Conservation (phyloP, 139 green algal genomes). For the Desmodesmus armatus region DNA sequence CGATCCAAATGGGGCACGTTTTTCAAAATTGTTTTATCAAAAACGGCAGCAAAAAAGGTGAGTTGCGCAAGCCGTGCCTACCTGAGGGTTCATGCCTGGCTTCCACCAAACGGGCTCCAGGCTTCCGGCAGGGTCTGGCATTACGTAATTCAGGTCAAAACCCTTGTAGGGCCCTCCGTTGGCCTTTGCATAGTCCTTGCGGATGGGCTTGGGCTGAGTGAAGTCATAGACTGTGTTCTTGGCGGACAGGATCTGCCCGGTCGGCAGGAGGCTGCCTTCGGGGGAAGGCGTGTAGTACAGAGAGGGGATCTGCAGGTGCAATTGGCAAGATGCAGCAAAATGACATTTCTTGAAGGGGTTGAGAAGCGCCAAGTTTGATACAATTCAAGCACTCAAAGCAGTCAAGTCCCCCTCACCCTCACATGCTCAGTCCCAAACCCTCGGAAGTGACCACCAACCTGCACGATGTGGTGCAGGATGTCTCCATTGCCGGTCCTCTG, state of each 20-base stretch:
- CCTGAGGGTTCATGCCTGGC: constrained; percentile 1
- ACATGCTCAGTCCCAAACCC: no score
- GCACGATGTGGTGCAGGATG: no score
- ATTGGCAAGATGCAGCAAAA: no score
- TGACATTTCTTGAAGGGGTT: no score
- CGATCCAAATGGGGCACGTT: no score
- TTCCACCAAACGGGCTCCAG: constrained; percentile 4
- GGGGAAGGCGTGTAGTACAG: neutral
- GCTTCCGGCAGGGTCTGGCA: neutral
- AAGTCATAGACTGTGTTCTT: constrained; percentile 29
- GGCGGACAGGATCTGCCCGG: neutral
- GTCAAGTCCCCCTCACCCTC: no score
- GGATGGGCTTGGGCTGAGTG: constrained; percentile 5
- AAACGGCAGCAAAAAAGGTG: neutral
- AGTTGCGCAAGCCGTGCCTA: neutral
- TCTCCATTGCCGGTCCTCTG: no score
- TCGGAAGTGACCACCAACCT: no score
- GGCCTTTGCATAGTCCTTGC: neutral
- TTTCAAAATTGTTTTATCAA: no score
- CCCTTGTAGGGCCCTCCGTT: constrained; percentile 7
- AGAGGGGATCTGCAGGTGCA: constrained; percentile 13
- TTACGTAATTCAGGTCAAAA: constrained; percentile 5
- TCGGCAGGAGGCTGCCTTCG: neutral
- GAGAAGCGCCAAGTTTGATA: no score
- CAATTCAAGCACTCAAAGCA: no score